Evolutionary conservation across 805 yeast genomes (phyloP).

Genomic region (Ogataea wickerhamii): DNA sequence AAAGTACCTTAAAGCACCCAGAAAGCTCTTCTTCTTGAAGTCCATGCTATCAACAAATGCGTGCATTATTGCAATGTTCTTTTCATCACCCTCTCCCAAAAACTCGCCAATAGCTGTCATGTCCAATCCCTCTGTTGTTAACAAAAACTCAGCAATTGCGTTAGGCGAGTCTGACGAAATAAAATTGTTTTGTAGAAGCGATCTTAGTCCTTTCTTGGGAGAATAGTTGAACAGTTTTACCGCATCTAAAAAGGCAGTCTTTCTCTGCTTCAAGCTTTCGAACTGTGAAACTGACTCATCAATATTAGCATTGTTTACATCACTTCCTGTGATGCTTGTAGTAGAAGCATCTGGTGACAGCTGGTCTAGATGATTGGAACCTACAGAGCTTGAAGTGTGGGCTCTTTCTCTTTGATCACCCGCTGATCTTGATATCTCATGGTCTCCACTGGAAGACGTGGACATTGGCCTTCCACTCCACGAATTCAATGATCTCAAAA

Average conservation of each 20-base stretch:
- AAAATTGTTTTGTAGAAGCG: conserved; percentile 60
- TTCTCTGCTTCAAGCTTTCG: conserved; percentile 77
- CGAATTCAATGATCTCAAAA: conserved; percentile 71
- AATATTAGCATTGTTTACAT: conserved; percentile 9
- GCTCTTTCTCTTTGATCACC: conserved; percentile 15
- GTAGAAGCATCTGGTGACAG: conserved; percentile 23
- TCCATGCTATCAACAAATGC: conserved; percentile 88
- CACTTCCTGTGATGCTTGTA: conserved; percentile 14
- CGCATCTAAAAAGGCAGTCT: conserved; percentile 76
- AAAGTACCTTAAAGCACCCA: conserved; percentile 80
- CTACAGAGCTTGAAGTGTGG: conserved; percentile 23
- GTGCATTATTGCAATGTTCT: conserved; percentile 82
- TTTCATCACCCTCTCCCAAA: conserved; percentile 83
- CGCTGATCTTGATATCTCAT: conserved; percentile 1
- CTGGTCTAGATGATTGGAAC: conserved; percentile 24
- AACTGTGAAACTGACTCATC: conserved; percentile 56
- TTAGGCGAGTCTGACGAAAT: conserved; percentile 56
- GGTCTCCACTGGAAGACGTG: conserved; percentile 2
- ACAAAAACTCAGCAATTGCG: conserved; percentile 70
- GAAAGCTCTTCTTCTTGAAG: conserved; percentile 63
- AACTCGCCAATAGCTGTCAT: conserved; percentile 85
- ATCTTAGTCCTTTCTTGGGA: conserved; percentile 74
- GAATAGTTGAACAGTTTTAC: conserved; percentile 76
- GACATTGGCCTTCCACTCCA: conserved; percentile 72
- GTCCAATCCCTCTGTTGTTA: conserved; percentile 68